Base-by-base conservation (phyloP, 805 yeast genomes). In the Zygotorulaspora chibaensis region DNA sequence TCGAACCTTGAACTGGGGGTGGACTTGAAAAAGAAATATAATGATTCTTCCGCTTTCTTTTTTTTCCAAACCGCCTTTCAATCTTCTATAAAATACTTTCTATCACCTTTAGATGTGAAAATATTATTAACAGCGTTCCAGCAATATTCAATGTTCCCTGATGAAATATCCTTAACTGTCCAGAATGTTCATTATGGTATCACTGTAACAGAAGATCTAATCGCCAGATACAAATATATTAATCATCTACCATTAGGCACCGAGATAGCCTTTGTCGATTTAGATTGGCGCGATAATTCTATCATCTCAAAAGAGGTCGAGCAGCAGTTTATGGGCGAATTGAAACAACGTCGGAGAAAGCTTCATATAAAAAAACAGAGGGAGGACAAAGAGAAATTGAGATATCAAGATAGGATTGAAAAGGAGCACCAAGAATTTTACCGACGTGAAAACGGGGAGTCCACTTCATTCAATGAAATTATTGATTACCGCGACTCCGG, bases 231-330 rank as follows among this genome's bases (percentile, higher is more conserved):
- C 61, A 90, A 88, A 63, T 88, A 85, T 62, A 66, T 93, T 46
- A 75, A 85, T 0, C 91, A 91, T 63, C 66, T 89, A 17, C 97
- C 99, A 0, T 62, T 79, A 25, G 97, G 97, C 1, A 84, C 96
- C 0, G 85, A 84, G 42, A 64, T 91, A 35, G 95, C 89, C 9
- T 81, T 87, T 51, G 61, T 93, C 44, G 98, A 93, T 56, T 76
- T 96, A 42, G 83, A 87, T 60, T 91, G 98, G 98, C 58, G 72
- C 65, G 42, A 65, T 63, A 43, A 72, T 68, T 73, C 56, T 18
- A 43, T 59, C 28, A 56, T 76, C 7, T 74, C 78, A 2, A 63
- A 67, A 8, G 77, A 75, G 26, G 67, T 76, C 1, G 69, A 67
- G 47, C 66, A 67, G 2, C 58, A 62, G 23, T 84, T 80, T 61